Conservation (phyloP, 768 basidiomycete species). For the Tulasnella sp. region DNA sequence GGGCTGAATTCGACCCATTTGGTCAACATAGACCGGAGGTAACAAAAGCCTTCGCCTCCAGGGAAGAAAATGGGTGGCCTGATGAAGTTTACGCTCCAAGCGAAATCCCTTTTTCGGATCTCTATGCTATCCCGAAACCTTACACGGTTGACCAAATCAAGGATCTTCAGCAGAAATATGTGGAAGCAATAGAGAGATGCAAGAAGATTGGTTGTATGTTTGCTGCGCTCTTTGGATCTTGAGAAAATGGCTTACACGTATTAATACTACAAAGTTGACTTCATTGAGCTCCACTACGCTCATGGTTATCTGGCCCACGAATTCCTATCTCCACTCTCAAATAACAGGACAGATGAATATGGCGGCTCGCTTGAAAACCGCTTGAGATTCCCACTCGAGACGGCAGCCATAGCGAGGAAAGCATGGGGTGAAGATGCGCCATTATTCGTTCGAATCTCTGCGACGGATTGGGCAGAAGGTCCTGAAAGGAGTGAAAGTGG, state of each 20-base stretch:
- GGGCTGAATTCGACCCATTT: constrained; percentile 33
- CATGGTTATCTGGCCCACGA: constrained; percentile 57
- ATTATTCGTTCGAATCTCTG: constrained; percentile 59
- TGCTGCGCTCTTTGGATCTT: neutral
- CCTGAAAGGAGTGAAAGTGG: constrained; percentile 46
- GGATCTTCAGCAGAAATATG: constrained; percentile 46
- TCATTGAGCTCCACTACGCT: constrained; percentile 59
- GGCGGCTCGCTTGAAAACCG: constrained; percentile 67
- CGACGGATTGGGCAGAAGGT: constrained; percentile 49
- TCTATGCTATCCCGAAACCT: constrained; percentile 43
- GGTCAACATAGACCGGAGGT: constrained; percentile 5
- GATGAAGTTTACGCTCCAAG: constrained; percentile 54
- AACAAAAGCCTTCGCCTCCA: constrained; percentile 28
- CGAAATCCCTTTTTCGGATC: constrained; percentile 39
- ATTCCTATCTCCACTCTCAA: constrained; percentile 65
- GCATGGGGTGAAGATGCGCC: constrained; percentile 48
- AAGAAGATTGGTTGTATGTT: constrained; percentile 50
- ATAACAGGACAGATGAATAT: constrained; percentile 54
- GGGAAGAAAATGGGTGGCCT: constrained; percentile 58
- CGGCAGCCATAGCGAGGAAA: constrained; percentile 40
- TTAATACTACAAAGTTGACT: constrained; percentile 35
- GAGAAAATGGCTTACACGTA: neutral
- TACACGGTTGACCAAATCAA: constrained; percentile 45
- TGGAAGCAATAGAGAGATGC: constrained; percentile 39
- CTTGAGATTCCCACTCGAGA: constrained; percentile 48